Percentiles rank a stretch among this genome's conserved stretches.
Evolutionary conservation across 345 rosid genomes (phyloP).

Genomic region (Orychophragmus violaceus): DNA sequence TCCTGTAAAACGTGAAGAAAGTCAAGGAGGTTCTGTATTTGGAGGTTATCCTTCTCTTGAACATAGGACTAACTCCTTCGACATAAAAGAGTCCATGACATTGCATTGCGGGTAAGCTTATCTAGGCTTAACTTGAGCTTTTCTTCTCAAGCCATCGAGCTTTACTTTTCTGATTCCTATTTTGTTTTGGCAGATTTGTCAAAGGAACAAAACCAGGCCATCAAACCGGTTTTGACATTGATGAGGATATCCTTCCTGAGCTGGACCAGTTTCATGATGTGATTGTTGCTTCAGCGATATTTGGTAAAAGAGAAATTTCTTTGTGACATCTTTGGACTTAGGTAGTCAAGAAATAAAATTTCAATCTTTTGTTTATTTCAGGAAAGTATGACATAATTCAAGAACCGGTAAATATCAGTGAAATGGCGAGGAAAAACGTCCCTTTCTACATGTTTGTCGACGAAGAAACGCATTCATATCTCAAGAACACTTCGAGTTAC

Average conservation of each 20-base stretch:
- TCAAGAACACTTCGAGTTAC: conserved; percentile 47
- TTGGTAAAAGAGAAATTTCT: conserved; percentile 42
- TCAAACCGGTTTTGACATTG: conserved; percentile 75
- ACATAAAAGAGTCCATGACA: conserved; percentile 65
- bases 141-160: not conserved
- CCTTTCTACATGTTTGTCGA: conserved; percentile 91
- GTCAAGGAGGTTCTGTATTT: conserved; percentile 75
- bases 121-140: not conserved
- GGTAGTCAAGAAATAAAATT: not conserved
- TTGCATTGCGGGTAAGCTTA: conserved; percentile 81
- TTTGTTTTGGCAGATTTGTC: conserved; percentile 45
- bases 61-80: conserved; percentile 59
- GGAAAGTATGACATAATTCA: conserved; percentile 79
- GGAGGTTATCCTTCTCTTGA: conserved; percentile 82
- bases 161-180: not conserved
- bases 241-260: conserved; percentile 61
- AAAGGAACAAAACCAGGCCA: conserved; percentile 67
- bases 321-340: not conserved
- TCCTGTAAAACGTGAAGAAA: conserved; percentile 45
- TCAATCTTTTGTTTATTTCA: conserved; percentile 13
- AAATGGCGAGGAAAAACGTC: conserved; percentile 47
- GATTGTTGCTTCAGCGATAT: conserved; percentile 86
- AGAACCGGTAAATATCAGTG: conserved; percentile 63
- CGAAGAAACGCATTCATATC: conserved; percentile 68
- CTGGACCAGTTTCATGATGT: conserved; percentile 56